Conservation (phyloP, 179 eudicot genomes). For the Silene vulgaris region DNA sequence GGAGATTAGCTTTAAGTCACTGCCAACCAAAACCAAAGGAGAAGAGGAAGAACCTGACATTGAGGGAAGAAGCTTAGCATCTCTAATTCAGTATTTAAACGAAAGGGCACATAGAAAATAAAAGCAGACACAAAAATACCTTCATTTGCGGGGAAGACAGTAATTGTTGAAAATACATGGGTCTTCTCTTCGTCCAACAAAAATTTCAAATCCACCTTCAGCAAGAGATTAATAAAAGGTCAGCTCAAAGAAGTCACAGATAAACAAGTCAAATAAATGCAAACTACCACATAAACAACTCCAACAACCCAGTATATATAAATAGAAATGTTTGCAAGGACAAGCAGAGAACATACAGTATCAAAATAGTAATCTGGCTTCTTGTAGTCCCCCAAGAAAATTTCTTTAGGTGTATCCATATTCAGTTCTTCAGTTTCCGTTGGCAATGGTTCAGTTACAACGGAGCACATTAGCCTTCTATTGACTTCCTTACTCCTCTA, state of each 20-base stretch:
- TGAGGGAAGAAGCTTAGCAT: not conserved
- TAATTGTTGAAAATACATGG: slow-evolving; percentile 65
- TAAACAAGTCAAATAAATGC: not conserved
- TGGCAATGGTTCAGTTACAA: slow-evolving; percentile 57
- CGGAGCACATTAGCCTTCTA: slow-evolving; percentile 70
- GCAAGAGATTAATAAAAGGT: slow-evolving; percentile 1
- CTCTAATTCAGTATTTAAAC: not conserved
- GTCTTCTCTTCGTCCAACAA: slow-evolving; percentile 83
- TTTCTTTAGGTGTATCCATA: slow-evolving; percentile 90
- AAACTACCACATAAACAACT: not conserved
- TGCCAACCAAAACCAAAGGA: slow-evolving; percentile 80
- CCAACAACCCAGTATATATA: not conserved
- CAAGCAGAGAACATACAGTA: slow-evolving; percentile 37
- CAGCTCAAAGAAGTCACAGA: slow-evolving; percentile 46
- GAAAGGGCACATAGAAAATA: not conserved
- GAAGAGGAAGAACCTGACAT: slow-evolving; percentile 28
- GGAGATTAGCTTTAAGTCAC: slow-evolving; percentile 66
- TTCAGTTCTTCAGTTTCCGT: slow-evolving; percentile 57
- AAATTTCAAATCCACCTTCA: slow-evolving; percentile 85
- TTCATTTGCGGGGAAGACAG: slow-evolving; percentile 57
- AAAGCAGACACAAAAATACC: slow-evolving; percentile 36
- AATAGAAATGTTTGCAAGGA: not conserved
- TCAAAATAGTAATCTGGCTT: slow-evolving; percentile 91
- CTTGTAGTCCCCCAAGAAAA: slow-evolving; percentile 86
- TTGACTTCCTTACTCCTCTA: slow-evolving; percentile 45